These are phyloP conservation scores for Canavalia ensiformis DNA, from an alignment of 306 rosid species.

Conservation along the genomic window DNA sequence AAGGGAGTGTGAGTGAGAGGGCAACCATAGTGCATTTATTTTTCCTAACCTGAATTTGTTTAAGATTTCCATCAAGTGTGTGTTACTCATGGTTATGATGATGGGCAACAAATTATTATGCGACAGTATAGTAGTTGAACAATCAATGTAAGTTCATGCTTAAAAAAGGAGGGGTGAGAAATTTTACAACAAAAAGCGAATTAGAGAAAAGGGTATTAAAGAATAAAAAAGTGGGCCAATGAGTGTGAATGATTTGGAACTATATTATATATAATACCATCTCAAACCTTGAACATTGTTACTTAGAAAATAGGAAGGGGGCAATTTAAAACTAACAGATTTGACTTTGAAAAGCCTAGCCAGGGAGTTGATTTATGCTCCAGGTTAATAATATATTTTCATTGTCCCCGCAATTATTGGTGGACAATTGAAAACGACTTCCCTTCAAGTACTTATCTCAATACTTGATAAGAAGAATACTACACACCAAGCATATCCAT, in stretches of 20 bases:
- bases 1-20: constrained; percentile 30
- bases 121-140: constrained; percentile 66
- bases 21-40: constrained; percentile 55
- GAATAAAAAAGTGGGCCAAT: background rate
- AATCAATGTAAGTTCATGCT: constrained; percentile 54
- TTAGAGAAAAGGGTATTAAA: background rate
- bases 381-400: constrained; percentile 30
- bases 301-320: background rate
- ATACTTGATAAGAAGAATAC: background rate
- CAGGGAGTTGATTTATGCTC: constrained; percentile 7
- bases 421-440: constrained; percentile 39
- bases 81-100: constrained; percentile 50
- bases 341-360: constrained; percentile 42
- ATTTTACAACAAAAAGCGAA: constrained; percentile 8
- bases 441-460: background rate
- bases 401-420: constrained; percentile 32
- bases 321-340: background rate
- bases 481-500: background rate
- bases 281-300: constrained; percentile 40
- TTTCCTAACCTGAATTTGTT: constrained; percentile 52
- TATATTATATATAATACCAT: constrained; percentile 6
- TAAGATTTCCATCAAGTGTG: constrained; percentile 50
- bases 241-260: constrained; percentile 17
- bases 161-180: constrained; percentile 1
- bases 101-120: constrained; percentile 52